Evolutionary conservation across 805 yeast genomes (phyloP).

Genomic region (Teunomyces barrocoloradensis): DNA sequence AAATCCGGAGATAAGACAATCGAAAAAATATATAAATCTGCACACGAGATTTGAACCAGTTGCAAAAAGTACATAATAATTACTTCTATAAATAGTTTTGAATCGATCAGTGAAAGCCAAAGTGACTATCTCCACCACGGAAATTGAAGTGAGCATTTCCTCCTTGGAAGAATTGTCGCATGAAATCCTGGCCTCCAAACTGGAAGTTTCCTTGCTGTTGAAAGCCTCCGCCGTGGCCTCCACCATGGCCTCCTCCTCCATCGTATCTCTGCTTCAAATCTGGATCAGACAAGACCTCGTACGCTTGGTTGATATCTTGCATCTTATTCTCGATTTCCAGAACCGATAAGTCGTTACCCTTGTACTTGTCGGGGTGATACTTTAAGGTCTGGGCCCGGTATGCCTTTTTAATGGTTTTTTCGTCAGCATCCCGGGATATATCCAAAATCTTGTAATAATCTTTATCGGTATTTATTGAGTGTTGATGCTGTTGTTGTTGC

Average conservation of each 20-base stretch:
- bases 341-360: constrained; percentile 57
- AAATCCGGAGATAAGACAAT: background rate
- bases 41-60: background rate
- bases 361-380: constrained; percentile 91
- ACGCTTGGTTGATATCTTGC: constrained; percentile 92
- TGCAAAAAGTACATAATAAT: background rate
- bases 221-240: constrained; percentile 21
- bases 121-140: background rate
- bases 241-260: constrained; percentile 51
- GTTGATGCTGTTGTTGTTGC: constrained; percentile 30
- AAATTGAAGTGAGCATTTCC: constrained; percentile 2
- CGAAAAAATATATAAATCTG: background rate
- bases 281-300: constrained; percentile 74
- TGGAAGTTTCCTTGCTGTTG: constrained; percentile 1
- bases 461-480: constrained; percentile 42
- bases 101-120: background rate
- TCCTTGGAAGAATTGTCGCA: constrained; percentile 9
- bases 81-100: background rate
- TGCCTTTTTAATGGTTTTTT: constrained; percentile 72
- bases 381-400: constrained; percentile 74
- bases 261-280: constrained; percentile 68
- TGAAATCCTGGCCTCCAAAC: constrained; percentile 2
- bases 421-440: constrained; percentile 63
- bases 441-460: constrained; percentile 83
- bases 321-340: constrained; percentile 77